These are phyloP conservation scores for Trichoderma breve DNA, from an alignment of 2,329 filamentous ascomycete genomes.

Conservation along the genomic window DNA sequence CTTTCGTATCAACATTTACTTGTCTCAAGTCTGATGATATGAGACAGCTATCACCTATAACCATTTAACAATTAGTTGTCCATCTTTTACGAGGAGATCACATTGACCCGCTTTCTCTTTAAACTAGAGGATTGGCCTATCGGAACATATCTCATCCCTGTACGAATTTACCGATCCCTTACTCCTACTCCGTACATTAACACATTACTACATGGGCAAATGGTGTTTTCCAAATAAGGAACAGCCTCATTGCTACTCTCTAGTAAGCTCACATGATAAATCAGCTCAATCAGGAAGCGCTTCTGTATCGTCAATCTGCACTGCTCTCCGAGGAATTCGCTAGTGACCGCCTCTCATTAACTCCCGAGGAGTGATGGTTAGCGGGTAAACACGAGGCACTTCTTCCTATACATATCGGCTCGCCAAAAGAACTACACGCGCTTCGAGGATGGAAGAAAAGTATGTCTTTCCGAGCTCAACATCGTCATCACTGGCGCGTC, in stretches of 20 bases:
- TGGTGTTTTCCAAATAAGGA: background rate
- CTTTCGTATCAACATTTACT: background rate
- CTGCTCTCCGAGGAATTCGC: background rate
- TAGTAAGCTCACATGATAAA: background rate
- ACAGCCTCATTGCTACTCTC: background rate
- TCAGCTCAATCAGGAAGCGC: background rate
- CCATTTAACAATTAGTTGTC: background rate
- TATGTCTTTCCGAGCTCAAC: background rate
- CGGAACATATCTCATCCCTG: background rate
- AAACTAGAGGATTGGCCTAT: background rate
- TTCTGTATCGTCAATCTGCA: background rate
- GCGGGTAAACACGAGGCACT: background rate
- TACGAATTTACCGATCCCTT: background rate
- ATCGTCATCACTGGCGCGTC: background rate
- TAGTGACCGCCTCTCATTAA: background rate
- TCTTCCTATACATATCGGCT: background rate
- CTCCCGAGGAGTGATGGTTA: background rate
- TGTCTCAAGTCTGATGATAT: background rate
- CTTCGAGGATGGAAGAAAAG: background rate
- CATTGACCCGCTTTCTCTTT: background rate
- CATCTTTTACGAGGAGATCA: background rate
- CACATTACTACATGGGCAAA: background rate
- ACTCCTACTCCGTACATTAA: background rate
- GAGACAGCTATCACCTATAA: background rate
- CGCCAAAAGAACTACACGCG: background rate